Conservation (phyloP, 1,284 basidiomycete species). For the Sphagnurus paluster region DNA sequence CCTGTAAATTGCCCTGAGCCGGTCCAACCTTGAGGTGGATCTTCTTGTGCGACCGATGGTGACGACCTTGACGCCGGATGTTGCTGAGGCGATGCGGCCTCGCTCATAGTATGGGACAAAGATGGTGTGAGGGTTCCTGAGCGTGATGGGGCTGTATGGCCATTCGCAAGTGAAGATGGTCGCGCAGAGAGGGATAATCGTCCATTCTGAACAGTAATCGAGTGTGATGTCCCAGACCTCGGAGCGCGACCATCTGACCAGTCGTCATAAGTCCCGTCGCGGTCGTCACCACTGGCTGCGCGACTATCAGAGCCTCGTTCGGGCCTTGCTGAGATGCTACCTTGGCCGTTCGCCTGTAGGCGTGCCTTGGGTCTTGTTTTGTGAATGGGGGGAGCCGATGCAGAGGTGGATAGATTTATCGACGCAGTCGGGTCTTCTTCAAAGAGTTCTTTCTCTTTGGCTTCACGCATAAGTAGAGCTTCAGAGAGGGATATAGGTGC, state of each 20-base stretch:
- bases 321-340: slow-evolving; percentile 21
- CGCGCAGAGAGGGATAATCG: slow-evolving; percentile 13
- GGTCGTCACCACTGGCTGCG: slow-evolving; percentile 2
- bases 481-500: slow-evolving; percentile 55
- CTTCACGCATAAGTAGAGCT: slow-evolving; percentile 56
- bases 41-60: slow-evolving; percentile 26
- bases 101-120: slow-evolving; percentile 17
- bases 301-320: slow-evolving; percentile 14
- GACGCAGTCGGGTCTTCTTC: slow-evolving; percentile 57
- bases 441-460: slow-evolving; percentile 55
- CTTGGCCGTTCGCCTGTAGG: slow-evolving; percentile 37
- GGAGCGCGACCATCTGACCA: slow-evolving; percentile 25
- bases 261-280: slow-evolving; percentile 9
- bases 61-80: slow-evolving; percentile 28
- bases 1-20: slow-evolving; percentile 42
- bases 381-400: slow-evolving; percentile 25
- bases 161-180: slow-evolving; percentile 23
- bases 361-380: slow-evolving; percentile 41
- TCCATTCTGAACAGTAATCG: slow-evolving; percentile 22
- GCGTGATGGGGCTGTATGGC: slow-evolving; percentile 21
- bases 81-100: slow-evolving; percentile 25
- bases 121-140: slow-evolving; percentile 23
- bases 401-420: slow-evolving; percentile 18
- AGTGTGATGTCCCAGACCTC: slow-evolving; percentile 15
- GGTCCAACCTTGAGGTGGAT: slow-evolving; percentile 28